Evolutionary conservation across 148 eudicot genomes (phyloP).

Genomic region (Persicaria maculosa): DNA sequence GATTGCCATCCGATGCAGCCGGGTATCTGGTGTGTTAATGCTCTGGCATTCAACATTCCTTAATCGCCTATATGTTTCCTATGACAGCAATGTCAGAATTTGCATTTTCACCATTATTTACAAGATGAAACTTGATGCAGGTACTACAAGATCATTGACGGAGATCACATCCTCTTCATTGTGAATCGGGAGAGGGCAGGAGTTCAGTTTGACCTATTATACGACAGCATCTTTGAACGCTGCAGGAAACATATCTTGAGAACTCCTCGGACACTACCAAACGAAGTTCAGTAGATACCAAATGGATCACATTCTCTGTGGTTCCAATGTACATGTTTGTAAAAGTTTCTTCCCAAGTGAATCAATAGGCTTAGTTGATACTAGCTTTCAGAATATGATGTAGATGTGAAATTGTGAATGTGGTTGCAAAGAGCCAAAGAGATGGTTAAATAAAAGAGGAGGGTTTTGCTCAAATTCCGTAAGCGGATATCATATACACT

Average conservation of each 20-base stretch:
- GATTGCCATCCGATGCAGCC: slow-evolving; percentile 79
- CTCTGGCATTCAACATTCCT: not conserved
- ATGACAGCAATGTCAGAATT: not conserved
- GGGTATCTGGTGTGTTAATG: slow-evolving; percentile 66
- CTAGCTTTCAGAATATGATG: not conserved
- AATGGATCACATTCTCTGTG: not conserved
- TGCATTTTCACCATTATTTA: not conserved
- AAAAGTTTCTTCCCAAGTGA: not conserved
- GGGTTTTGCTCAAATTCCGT: no score
- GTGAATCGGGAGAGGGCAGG: slow-evolving; percentile 88
- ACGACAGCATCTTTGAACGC: slow-evolving; percentile 85
- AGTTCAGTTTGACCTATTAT: slow-evolving; percentile 74
- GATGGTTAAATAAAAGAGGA: no score
- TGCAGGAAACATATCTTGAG: slow-evolving; percentile 81
- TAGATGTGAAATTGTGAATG: not conserved
- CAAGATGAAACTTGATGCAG: slow-evolving; percentile 28
- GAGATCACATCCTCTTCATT: slow-evolving; percentile 84
- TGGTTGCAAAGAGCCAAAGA: not conserved
- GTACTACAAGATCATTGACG: slow-evolving; percentile 90
- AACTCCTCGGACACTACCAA: slow-evolving; percentile 50
- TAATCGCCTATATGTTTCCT: no score
- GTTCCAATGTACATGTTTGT: not conserved
- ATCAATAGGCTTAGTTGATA: not conserved
- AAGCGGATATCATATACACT: no score
- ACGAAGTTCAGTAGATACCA: slow-evolving; percentile 18